These are phyloP conservation scores for Candida ipomoeae DNA, from an alignment of 805 yeast genomes.

Conservation along the genomic window DNA sequence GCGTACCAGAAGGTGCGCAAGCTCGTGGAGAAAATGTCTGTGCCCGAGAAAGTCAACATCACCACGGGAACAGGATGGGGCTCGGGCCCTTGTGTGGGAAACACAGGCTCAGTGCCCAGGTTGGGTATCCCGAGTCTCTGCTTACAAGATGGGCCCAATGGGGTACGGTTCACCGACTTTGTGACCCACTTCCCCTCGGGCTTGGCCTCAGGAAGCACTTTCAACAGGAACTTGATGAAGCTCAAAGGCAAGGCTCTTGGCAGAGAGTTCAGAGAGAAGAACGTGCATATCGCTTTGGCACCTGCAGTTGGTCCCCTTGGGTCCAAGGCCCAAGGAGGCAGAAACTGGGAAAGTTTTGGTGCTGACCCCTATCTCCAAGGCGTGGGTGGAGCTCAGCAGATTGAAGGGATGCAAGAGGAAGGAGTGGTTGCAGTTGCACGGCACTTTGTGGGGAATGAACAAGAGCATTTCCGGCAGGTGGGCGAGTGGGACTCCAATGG, in stretches of 20 bases:
- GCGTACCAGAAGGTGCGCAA: constrained; percentile 55
- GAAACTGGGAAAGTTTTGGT: constrained; percentile 64
- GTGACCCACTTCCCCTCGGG: constrained; percentile 58
- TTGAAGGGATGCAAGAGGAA: constrained; percentile 54
- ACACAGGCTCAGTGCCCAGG: constrained; percentile 55
- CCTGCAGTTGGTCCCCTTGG: constrained; percentile 63
- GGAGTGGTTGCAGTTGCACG: constrained; percentile 56
- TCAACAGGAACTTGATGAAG: constrained; percentile 48
- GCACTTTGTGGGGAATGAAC: constrained; percentile 59
- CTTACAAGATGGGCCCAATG: constrained; percentile 61
- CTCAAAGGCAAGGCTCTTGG: constrained; percentile 56
- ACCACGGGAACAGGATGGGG: constrained; percentile 66
- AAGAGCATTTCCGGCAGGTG: constrained; percentile 54
- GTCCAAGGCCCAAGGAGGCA: constrained; percentile 57
- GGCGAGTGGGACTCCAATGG: constrained; percentile 47
- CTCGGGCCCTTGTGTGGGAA: constrained; percentile 58
- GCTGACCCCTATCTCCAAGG: constrained; percentile 62
- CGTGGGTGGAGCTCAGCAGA: constrained; percentile 46
- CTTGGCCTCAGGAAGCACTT: constrained; percentile 54
- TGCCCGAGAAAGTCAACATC: constrained; percentile 55
- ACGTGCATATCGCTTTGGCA: constrained; percentile 52
- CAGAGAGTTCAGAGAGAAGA: constrained; percentile 49
- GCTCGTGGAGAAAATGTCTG: constrained; percentile 53
- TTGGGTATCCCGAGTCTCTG: constrained; percentile 53
- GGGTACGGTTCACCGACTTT: constrained; percentile 54